Evolutionary conservation across 352 stramenopile genomes (phyloP).

Genomic region (Pythium sp.): DNA sequence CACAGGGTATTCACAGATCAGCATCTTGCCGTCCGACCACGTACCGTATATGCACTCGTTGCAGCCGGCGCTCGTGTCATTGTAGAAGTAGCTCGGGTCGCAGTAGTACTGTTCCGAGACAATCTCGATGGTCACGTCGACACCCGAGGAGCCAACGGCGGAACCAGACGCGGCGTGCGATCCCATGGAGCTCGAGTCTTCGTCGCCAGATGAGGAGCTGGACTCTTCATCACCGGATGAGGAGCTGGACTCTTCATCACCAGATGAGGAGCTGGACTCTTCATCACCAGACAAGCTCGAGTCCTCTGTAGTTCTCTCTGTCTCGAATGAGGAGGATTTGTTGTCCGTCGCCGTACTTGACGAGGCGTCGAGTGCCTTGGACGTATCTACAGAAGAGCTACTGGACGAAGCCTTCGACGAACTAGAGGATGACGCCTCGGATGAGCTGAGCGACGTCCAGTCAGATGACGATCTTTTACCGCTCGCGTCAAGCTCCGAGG

Average conservation of each 20-base stretch:
- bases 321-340: not conserved
- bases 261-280: not conserved
- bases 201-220: not conserved
- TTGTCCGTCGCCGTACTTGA: not conserved
- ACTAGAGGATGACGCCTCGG: not conserved
- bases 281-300: not conserved
- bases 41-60: constrained; percentile 41
- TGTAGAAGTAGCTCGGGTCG: constrained; percentile 36
- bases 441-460: not conserved
- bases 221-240: no score
- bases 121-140: constrained; percentile 12
- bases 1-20: constrained; percentile 35
- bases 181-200: not conserved
- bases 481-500: not conserved
- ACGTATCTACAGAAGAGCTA: no score
- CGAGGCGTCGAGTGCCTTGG: no score
- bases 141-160: not conserved
- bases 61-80: constrained; percentile 22
- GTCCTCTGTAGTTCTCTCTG: not conserved
- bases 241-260: not conserved
- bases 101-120: constrained; percentile 25
- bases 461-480: not conserved
- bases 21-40: constrained; percentile 44
- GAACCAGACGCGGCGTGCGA: not conserved
- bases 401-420: not conserved